These are phyloP conservation scores for Melastoma candidum DNA, from an alignment of 441 rosid species.

Conservation along the genomic window DNA sequence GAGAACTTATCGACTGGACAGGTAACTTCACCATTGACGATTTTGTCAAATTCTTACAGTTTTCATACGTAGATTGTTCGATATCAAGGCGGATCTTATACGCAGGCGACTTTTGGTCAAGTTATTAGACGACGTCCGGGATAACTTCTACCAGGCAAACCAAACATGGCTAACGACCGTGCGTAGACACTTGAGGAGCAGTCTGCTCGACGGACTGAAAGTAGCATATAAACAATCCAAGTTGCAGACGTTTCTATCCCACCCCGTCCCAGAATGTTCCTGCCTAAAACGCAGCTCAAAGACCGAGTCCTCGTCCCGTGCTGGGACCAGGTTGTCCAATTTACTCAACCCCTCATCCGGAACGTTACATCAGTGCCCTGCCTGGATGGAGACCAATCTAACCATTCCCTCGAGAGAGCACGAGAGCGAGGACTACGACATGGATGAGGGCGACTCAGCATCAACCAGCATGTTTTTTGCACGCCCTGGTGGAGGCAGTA, in stretches of 20 bases:
- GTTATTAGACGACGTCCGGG: conserved; percentile 61
- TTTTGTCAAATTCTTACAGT: background rate
- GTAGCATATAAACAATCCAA: conserved; percentile 50
- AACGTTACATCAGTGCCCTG: conserved; percentile 51
- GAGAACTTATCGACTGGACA: conserved; percentile 79
- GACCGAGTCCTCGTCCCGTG: conserved; percentile 17
- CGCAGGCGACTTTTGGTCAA: conserved; percentile 50
- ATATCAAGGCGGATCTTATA: background rate
- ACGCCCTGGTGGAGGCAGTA: conserved; percentile 15
- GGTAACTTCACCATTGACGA: conserved; percentile 30
- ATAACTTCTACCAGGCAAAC: conserved; percentile 73
- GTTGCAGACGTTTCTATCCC: conserved; percentile 55
- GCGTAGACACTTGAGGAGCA: conserved; percentile 57
- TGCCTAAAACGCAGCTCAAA: conserved; percentile 29
- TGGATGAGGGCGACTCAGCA: conserved; percentile 57
- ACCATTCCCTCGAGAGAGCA: conserved; percentile 40
- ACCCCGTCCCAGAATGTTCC: conserved; percentile 88
- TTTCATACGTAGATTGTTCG: background rate
- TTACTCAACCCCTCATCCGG: conserved; percentile 41
- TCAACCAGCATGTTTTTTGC: conserved; percentile 63
- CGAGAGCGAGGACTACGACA: conserved; percentile 62
- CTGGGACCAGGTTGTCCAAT: conserved; percentile 20
- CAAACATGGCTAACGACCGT: conserved; percentile 67
- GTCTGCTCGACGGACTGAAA: conserved; percentile 57
- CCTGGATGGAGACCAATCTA: conserved; percentile 47